Evolutionary conservation across 352 stramenopile species (phyloP), one percentile per base, ranked within the genome.

Genomic region (Pythium sp.): DNA sequence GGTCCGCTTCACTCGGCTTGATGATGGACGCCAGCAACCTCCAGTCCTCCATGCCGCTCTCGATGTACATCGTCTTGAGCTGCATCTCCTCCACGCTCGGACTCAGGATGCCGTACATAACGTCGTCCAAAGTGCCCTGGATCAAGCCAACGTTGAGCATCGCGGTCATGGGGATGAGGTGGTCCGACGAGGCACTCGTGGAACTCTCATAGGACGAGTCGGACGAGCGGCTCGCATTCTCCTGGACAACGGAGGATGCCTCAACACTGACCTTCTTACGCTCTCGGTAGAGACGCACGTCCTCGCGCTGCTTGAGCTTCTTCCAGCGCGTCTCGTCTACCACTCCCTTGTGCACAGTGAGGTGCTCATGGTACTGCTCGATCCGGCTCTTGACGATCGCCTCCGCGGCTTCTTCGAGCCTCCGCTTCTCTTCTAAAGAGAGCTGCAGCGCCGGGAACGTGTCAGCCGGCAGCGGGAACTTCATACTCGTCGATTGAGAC

Each of bases 41-140:
- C 36, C 71, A 76, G 71, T 91, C 81, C 22, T 76, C 67, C 56
- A 87, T 80, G 60, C 81, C 81, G 65, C 82, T 75, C 8, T 65
- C 43, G 56, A 80, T 74, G 66, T 87, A 88, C 26, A 75, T 74
- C 0, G 79, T 77, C 67, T 81, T 84, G 64, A 90, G 81, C n/a
- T 68, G 63, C 77, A 89, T 82, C 36, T 76, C 70, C 15, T 78
- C 72, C 51, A 76, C 76, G 1, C 65, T 49, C 5, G 41, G 41
- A 15, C 41, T 49, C 41, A 49, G 14, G 41, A 49, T 49, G 15
- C 14, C 41, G 15, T 49, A 49, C 41, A 49, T 49, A 15, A 49
- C 41, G 41, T 49, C 41, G 41, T 49, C 41, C 3, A 49, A 15
- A 3, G 15, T 72, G n/a, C 73, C 81, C 8, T 72, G n/a, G 18